These are phyloP conservation scores for Microcera coccophila DNA, from an alignment of 2,329 filamentous ascomycete genomes.

Conservation along the genomic window DNA sequence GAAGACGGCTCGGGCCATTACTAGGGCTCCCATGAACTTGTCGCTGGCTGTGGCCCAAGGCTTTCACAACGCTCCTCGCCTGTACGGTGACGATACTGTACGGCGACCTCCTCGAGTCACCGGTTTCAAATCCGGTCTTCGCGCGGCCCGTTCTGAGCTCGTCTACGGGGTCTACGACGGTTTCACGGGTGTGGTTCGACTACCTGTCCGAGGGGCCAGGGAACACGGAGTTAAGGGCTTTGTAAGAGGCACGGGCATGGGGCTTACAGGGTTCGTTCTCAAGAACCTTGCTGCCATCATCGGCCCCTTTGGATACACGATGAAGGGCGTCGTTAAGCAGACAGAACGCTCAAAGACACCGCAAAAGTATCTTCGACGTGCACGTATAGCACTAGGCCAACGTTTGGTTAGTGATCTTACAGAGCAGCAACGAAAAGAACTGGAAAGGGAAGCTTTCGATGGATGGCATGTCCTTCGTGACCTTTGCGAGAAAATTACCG, in stretches of 20 bases:
- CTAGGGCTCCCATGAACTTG: conserved; percentile 57
- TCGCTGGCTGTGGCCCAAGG: conserved; percentile 61
- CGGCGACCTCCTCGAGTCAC: conserved; percentile 60
- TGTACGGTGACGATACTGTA: conserved; percentile 69
- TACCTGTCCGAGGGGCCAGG: conserved; percentile 56
- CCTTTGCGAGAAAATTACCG: conserved; percentile 26
- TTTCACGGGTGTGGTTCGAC: conserved; percentile 57
- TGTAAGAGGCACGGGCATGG: conserved; percentile 57
- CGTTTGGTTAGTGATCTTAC: conserved; percentile 39
- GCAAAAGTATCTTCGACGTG: conserved; percentile 50
- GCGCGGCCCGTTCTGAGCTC: conserved; percentile 59
- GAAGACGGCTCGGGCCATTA: conserved; percentile 49
- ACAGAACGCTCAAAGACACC: conserved; percentile 51
- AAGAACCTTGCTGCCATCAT: conserved; percentile 61
- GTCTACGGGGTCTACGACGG: conserved; percentile 63
- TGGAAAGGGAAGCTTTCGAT: conserved; percentile 26
- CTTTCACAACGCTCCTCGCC: conserved; percentile 65
- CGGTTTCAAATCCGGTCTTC: conserved; percentile 60
- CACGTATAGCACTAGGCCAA: conserved; percentile 57
- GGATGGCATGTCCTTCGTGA: conserved; percentile 33
- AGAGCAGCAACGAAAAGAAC: conserved; percentile 28
- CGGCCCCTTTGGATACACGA: conserved; percentile 57
- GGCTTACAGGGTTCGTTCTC: conserved; percentile 59
- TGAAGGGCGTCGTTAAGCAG: conserved; percentile 63
- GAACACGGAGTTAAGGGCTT: conserved; percentile 47